phyloP scores from a whole-genome alignment of 176 grass and related monocot genomes.

The Oryza brachyantha region DNA sequence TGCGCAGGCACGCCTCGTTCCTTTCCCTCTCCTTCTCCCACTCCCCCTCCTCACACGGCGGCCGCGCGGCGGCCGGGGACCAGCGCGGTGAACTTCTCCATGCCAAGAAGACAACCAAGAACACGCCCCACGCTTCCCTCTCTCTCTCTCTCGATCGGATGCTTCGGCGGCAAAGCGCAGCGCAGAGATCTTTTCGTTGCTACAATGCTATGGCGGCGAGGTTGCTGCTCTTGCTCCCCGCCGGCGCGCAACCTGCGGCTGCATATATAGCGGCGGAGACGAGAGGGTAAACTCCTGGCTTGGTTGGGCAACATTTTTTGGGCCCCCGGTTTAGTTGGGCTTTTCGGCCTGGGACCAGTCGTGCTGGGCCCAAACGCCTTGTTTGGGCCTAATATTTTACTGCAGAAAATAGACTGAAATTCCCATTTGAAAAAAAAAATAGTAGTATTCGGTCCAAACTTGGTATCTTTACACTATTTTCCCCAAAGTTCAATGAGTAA shows the following conservation, averaged over 20 bases:
- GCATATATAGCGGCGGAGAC: background rate
- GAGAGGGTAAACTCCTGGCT: too few species aligned
- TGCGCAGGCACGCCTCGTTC: constrained; percentile 20
- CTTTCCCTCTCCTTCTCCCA: background rate
- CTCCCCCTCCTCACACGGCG: background rate
- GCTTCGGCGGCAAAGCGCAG: too few species aligned
- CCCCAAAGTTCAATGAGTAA: too few species aligned
- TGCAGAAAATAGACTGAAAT: too few species aligned
- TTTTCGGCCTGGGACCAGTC: background rate
- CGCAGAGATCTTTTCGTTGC: background rate
- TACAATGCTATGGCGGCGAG: background rate
- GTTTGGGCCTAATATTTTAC: too few species aligned
- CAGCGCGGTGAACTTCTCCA: constrained; percentile 47
- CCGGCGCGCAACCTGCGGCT: background rate
- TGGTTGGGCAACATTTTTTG: too few species aligned
- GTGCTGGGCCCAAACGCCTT: too few species aligned
- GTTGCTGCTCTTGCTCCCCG: background rate
- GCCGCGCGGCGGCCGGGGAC: background rate
- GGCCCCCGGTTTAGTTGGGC: background rate
- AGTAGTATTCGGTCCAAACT: too few species aligned
- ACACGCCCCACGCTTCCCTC: background rate
- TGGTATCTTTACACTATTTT: too few species aligned
- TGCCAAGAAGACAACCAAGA: background rate
- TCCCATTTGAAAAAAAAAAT: too few species aligned
- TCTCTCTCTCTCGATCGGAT: background rate